Evolutionary conservation across 2,329 filamentous ascomycete species (phyloP), one percentile per base, ranked within the genome.

Genomic region (Penicillium sp.): DNA sequence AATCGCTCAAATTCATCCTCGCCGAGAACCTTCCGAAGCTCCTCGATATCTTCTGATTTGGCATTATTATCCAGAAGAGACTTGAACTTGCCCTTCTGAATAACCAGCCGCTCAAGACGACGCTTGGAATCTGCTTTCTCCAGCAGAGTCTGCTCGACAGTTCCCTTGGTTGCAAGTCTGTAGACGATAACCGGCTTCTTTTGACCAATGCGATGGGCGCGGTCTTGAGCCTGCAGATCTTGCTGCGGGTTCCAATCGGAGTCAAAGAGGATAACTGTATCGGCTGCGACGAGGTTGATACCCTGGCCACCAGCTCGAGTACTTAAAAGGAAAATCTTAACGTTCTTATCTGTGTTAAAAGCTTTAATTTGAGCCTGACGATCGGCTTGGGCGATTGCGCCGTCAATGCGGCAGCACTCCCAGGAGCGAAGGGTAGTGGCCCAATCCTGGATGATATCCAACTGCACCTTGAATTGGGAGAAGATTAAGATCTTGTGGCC

Each of bases 211-310:
- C 95, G 86, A 71, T 99, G 95, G 0, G 91, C 92, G 5, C 95
- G 90, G 69, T 99, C 95, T 75, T 98, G 95, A 0, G 95, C 95
- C 70, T 99, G 95, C 0, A 99, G 81, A 73, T 99, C 95, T 70
- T 97, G 93, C 72, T 99, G 95, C 0, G 95, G 95, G 67, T 99
- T 99, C 87, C 93, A 97, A 68, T 96, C 86, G 10, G 82, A 86
- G 73, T 98, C 93, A 65, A 95, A 98, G 0, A 98, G 80, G 46
- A 98, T 89, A 11, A 97, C 93, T 0, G 93, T 97, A 66, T 98
- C 93, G 0, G 93, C 93, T 1, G 88, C 88, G 0, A 91, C 91
- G 0, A 98, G 86, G 68, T 97, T 98, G 80, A 98, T 98, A 49
- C 93, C 93, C 68, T 96, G 92, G 0, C 95, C 95, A 22, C 95